Evolutionary conservation across 208 protist species (phyloP).

Genomic region (Zelonia costaricensis): DNA sequence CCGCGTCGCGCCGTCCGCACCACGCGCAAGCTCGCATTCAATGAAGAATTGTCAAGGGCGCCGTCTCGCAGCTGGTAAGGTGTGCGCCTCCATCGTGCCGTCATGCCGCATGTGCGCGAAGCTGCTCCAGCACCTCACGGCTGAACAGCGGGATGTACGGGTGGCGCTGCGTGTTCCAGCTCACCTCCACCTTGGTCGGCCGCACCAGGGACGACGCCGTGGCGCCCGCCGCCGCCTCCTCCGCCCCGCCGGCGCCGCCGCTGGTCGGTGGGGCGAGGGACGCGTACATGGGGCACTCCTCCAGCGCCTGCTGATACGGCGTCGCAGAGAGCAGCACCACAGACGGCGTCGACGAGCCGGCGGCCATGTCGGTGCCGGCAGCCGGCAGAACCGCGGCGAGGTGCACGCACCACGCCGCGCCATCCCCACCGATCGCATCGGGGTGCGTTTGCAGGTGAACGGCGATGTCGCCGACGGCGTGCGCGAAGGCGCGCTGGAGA

Average conservation of each 20-base stretch:
- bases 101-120: constrained; percentile 17
- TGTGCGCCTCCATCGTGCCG: neutral
- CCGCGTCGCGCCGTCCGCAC: too few relatives aligned
- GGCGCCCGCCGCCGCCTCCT: neutral
- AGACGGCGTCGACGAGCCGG: too few relatives aligned
- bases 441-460: constrained; percentile 33
- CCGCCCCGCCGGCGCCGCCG: neutral
- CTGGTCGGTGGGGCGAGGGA: constrained; percentile 7
- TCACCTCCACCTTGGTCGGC: constrained; percentile 26
- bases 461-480: constrained; percentile 31
- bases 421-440: constrained; percentile 2
- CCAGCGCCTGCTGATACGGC: constrained; percentile 52
- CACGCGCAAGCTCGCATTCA: too few relatives aligned
- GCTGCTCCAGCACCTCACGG: constrained; percentile 51
- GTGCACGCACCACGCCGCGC: constrained; percentile 56
- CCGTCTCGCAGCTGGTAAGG: too few relatives aligned
- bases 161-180: constrained; percentile 80
- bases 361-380: neutral
- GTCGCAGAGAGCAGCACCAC: constrained; percentile 64
- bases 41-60: too few relatives aligned
- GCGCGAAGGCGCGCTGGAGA: constrained; percentile 30
- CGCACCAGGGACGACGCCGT: neutral
- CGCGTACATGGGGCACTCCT: constrained; percentile 65
- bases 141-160: constrained; percentile 68
- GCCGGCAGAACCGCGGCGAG: constrained; percentile 41